Evolutionary conservation across 495 filamentous ascomycete species (phyloP).

Genomic region (Penicillium herquei): DNA sequence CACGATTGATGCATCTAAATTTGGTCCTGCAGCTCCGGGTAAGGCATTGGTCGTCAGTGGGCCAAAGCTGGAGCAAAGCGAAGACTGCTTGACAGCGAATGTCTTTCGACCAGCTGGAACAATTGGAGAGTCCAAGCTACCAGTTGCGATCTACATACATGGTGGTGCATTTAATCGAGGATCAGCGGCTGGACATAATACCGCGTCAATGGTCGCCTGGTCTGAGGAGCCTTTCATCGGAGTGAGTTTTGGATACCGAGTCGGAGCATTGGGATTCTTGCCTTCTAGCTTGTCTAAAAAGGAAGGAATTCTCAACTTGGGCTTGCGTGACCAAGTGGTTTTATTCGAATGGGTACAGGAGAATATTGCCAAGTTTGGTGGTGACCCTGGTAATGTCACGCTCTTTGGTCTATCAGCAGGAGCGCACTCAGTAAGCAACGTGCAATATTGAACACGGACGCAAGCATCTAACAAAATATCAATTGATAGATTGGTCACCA

Average conservation of each 20-base stretch:
- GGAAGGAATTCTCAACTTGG: constrained; percentile 59
- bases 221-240: constrained; percentile 53
- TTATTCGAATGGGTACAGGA: constrained; percentile 60
- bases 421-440: constrained; percentile 52
- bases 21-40: constrained; percentile 27
- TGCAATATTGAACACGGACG: background rate
- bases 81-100: constrained; percentile 56
- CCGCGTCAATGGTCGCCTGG: constrained; percentile 55
- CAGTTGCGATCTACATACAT: constrained; percentile 56
- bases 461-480: constrained; percentile 2
- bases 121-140: constrained; percentile 36
- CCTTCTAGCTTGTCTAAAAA: constrained; percentile 49
- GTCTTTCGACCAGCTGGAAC: constrained; percentile 45
- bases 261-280: constrained; percentile 66
- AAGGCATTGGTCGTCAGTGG: constrained; percentile 25
- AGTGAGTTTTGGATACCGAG: constrained; percentile 58
- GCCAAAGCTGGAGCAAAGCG: constrained; percentile 36
- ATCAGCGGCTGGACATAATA: constrained; percentile 35
- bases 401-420: constrained; percentile 64
- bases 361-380: constrained; percentile 58
- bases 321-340: constrained; percentile 59
- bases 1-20: constrained; percentile 42
- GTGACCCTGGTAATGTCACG: constrained; percentile 61
- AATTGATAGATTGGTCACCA: constrained; percentile 65
- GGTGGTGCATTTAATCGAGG: constrained; percentile 41